phyloP scores from a whole-genome alignment of 2,329 filamentous ascomycete genomes.

The Fusarium euwallaceae region DNA sequence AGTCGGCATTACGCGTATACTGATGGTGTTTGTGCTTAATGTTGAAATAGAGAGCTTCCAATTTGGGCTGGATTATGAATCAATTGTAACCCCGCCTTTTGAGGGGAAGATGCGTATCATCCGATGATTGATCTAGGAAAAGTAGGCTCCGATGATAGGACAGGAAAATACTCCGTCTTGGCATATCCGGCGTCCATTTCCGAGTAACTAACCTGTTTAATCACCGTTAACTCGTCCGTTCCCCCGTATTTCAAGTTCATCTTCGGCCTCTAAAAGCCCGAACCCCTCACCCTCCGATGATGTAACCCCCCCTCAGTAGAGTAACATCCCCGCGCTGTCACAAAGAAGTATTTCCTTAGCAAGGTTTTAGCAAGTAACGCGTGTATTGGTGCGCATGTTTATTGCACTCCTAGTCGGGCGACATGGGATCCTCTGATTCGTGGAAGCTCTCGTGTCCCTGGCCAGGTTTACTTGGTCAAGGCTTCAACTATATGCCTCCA shows the following conservation, averaged over 20 bases:
- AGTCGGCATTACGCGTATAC: neutral
- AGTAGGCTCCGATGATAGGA: neutral
- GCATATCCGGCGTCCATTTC: neutral
- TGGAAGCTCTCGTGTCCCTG: constrained; percentile 16
- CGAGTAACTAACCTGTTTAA: neutral
- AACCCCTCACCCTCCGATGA: constrained; percentile 4
- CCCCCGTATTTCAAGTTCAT: neutral
- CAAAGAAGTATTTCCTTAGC: neutral
- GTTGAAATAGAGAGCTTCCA: neutral
- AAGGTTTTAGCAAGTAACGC: neutral
- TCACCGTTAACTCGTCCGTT: neutral
- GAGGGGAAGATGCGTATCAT: constrained; percentile 6
- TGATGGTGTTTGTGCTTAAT: neutral
- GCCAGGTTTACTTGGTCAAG: constrained; percentile 1
- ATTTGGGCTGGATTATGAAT: neutral
- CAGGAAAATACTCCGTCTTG: constrained; percentile 1
- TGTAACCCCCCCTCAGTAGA: neutral
- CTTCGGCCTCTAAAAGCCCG: neutral
- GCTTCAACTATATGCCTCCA: constrained; percentile 1
- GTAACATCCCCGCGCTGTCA: neutral
- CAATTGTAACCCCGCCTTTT: constrained; percentile 12
- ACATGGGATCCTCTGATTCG: constrained; percentile 4
- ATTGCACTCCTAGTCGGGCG: neutral
- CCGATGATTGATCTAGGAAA: neutral
- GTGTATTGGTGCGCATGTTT: constrained; percentile 29